A percentile compares a stretch with the other conserved stretches of the same genome.
These are phyloP conservation scores for Zangia roseola DNA, from an alignment of 768 basidiomycete species.

Conservation along the genomic window DNA sequence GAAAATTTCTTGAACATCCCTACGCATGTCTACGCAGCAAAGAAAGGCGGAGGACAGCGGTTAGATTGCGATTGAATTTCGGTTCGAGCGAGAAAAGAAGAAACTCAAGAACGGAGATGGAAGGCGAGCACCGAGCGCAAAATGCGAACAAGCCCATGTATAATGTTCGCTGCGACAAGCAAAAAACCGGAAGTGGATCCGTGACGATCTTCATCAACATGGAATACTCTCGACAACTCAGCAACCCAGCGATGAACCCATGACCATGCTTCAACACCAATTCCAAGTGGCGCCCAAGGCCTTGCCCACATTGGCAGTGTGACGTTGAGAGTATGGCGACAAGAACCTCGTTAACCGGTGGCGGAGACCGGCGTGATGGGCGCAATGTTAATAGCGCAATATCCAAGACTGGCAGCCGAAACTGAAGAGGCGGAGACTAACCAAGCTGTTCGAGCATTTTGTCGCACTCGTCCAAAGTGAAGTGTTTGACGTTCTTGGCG, in stretches of 20 bases:
- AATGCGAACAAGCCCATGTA: conserved; percentile 15
- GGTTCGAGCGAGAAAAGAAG: conserved; percentile 49
- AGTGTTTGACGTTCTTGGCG: conserved; percentile 96
- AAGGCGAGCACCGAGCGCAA: conserved; percentile 13
- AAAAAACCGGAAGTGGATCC: conserved; percentile 33
- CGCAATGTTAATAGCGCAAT: conserved; percentile 52
- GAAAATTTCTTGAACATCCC: conserved; percentile 99
- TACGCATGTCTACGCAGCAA: conserved; percentile 90
- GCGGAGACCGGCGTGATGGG: conserved; percentile 34
- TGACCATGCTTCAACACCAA: conserved; percentile 39
- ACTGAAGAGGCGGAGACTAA: conserved; percentile 80
- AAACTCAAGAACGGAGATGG: conserved; percentile 42
- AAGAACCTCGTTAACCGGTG: conserved; percentile 34
- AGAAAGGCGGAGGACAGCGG: conserved; percentile 55
- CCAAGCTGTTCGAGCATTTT: conserved; percentile 99
- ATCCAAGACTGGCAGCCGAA: conserved; percentile 54
- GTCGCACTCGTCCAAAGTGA: conserved; percentile 99
- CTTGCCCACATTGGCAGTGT: conserved; percentile 41
- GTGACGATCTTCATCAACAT: conserved; percentile 37
- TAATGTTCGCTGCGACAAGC: conserved; percentile 25
- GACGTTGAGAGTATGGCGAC: conserved; percentile 37
- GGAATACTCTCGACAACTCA: conserved; percentile 37
- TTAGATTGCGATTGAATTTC: conserved; percentile 60
- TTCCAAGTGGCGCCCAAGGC: conserved; percentile 38
- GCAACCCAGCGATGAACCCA: conserved; percentile 35